Evolutionary conservation across 371 early-diverging fungal species (phyloP).

Genomic region (Blyttiomyces sp.): DNA sequence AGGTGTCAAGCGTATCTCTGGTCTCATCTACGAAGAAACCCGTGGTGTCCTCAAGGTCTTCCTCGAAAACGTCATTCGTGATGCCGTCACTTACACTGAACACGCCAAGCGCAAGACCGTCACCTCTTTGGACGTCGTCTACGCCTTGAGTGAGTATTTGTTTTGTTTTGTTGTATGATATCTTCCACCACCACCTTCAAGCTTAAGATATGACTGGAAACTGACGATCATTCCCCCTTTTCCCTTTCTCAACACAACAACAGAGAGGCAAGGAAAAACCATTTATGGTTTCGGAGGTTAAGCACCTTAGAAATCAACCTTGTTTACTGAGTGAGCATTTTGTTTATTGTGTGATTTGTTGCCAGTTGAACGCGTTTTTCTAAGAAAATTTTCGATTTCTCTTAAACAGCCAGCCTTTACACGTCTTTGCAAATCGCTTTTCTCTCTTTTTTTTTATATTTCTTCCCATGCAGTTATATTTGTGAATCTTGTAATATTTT

Average conservation of each 20-base stretch:
- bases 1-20: slow-evolving; percentile 99
- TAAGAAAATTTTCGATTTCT: no score
- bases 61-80: slow-evolving; percentile 95
- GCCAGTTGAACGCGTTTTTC: no score
- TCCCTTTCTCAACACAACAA: not conserved
- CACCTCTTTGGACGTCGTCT: slow-evolving; percentile 80
- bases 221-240: not conserved
- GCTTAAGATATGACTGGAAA: not conserved
- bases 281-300: slow-evolving; percentile 72
- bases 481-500: no score
- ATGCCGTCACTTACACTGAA: slow-evolving; percentile 98
- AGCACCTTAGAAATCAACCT: not conserved
- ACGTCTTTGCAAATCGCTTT: no score
- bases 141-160: slow-evolving; percentile 76
- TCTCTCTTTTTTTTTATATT: no score
- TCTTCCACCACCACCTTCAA: not conserved
- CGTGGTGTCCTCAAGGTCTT: slow-evolving; percentile 94
- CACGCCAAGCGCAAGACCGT: slow-evolving; percentile 99
- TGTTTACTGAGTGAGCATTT: not conserved
- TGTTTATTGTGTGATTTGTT: not conserved
- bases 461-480: no score
- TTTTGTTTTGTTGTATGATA: no score
- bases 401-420: no score
- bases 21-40: slow-evolving; percentile 98
- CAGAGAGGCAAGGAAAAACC: slow-evolving; percentile 93